Percentiles rank a stretch among this genome's conserved stretches.
Evolutionary conservation across 2,329 filamentous ascomycete species (phyloP).

Genomic region (Fusarium chaquense): DNA sequence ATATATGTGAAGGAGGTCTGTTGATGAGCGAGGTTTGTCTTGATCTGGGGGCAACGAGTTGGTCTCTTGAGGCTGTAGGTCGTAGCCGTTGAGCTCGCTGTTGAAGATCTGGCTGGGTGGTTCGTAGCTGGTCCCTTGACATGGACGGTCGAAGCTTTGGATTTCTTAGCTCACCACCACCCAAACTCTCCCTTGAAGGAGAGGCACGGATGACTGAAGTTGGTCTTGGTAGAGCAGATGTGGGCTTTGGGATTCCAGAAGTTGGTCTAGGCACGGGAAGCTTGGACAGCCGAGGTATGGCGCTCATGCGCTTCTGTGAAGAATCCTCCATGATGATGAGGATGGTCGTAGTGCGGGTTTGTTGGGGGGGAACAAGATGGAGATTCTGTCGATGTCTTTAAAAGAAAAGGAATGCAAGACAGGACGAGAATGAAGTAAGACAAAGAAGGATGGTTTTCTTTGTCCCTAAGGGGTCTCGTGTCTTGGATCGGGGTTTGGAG

Average conservation of each 20-base stretch:
- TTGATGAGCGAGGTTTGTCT: slow-evolving; percentile 39
- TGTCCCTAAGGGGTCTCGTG: slow-evolving; percentile 32
- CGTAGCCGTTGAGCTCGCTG: slow-evolving; percentile 57
- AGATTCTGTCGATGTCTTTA: slow-evolving; percentile 10
- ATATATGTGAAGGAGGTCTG: slow-evolving; percentile 33
- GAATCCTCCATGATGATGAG: slow-evolving; percentile 49
- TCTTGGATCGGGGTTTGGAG: slow-evolving; percentile 8
- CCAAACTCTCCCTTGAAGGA: slow-evolving; percentile 48
- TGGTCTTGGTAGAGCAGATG: slow-evolving; percentile 43
- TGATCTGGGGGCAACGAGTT: slow-evolving; percentile 47
- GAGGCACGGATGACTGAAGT: slow-evolving; percentile 48
- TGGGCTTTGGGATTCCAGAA: slow-evolving; percentile 51
- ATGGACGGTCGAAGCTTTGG: slow-evolving; percentile 57
- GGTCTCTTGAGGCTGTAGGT: slow-evolving; percentile 55
- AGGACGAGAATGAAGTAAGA: slow-evolving; percentile 8
- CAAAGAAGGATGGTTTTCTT: slow-evolving; percentile 10
- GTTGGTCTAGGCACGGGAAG: slow-evolving; percentile 53
- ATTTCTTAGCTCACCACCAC: slow-evolving; percentile 53
- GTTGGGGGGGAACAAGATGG: not conserved
- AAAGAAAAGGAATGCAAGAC: slow-evolving; percentile 16
- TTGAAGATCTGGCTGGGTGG: slow-evolving; percentile 40
- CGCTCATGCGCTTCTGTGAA: slow-evolving; percentile 53
- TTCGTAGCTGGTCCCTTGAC: slow-evolving; percentile 56
- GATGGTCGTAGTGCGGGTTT: not conserved
- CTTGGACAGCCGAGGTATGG: slow-evolving; percentile 55